phyloP scores from a whole-genome alignment of 2,329 filamentous ascomycete genomes.

The Lachnellula cervina region DNA sequence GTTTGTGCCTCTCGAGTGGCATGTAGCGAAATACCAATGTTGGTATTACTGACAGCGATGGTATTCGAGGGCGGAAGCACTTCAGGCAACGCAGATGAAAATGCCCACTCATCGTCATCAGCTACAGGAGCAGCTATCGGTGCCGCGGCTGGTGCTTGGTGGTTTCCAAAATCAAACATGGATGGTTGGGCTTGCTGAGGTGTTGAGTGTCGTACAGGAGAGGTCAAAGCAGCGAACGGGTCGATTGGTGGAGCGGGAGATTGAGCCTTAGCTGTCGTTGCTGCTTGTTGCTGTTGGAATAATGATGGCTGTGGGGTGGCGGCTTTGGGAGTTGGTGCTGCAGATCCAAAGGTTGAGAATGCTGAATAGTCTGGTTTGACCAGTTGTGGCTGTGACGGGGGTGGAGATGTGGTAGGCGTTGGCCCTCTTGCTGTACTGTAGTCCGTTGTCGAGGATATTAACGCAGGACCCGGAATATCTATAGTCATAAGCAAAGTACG shows the following conservation, averaged over 20 bases:
- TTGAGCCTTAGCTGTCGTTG: conserved; percentile 33
- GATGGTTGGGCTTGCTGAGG: conserved; percentile 50
- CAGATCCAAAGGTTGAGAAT: conserved; percentile 52
- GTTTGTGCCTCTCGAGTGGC: conserved; percentile 51
- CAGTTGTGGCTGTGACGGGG: conserved; percentile 16
- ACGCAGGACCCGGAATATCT: conserved; percentile 59
- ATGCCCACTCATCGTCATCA: conserved; percentile 91
- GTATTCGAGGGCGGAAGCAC: conserved; percentile 46
- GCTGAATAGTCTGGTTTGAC: conserved; percentile 41
- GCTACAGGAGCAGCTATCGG: conserved; percentile 39
- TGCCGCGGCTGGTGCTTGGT: conserved; percentile 31
- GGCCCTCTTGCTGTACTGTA: conserved; percentile 51
- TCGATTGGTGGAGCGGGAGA: conserved; percentile 47
- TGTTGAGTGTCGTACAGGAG: conserved; percentile 39
- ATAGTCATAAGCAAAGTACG: background rate
- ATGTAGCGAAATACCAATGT: conserved; percentile 67
- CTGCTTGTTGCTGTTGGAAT: conserved; percentile 38
- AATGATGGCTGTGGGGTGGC: conserved; percentile 48
- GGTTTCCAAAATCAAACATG: conserved; percentile 37
- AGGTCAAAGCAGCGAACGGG: conserved; percentile 49
- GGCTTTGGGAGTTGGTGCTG: conserved; percentile 45
- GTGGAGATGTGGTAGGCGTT: conserved; percentile 36
- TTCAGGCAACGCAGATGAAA: conserved; percentile 78
- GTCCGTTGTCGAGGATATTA: conserved; percentile 60
- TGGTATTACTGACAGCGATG: conserved; percentile 63